Percentiles rank a stretch among this genome's conserved stretches.
These are phyloP conservation scores for Eucalyptus dawsonii DNA, from an alignment of 345 rosid genomes.

Conservation along the genomic window DNA sequence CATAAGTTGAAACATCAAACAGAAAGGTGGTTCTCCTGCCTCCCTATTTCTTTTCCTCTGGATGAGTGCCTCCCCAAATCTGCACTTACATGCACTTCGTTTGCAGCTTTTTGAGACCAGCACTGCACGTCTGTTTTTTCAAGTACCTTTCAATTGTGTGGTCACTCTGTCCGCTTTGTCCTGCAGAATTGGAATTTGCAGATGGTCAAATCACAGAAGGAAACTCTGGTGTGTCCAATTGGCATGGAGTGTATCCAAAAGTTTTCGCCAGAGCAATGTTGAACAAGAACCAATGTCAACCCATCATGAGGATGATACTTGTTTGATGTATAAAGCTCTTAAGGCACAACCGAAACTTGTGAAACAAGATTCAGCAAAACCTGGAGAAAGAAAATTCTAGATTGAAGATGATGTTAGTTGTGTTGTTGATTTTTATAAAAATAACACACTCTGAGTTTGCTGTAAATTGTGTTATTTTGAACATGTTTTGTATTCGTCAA, in stretches of 20 bases:
- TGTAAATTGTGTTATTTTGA: fast-evolving
- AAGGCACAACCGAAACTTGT: background rate
- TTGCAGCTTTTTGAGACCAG: background rate
- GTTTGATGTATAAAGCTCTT: background rate
- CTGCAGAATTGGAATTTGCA: too few species aligned
- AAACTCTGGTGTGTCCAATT: too few species aligned
- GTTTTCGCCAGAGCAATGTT: fast-evolving
- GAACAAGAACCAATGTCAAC: background rate
- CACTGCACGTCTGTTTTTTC: background rate
- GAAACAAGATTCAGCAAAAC: background rate
- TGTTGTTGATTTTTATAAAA: background rate
- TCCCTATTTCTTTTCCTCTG: background rate
- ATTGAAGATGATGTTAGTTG: too few species aligned
- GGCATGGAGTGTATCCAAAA: too few species aligned
- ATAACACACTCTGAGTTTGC: background rate
- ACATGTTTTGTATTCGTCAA: background rate
- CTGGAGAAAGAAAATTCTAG: fast-evolving
- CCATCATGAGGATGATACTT: background rate
- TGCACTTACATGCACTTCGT: background rate
- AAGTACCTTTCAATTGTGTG: background rate
- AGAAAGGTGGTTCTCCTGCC: background rate
- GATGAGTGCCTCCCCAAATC: background rate
- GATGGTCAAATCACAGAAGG: background rate
- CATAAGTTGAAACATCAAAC: too few species aligned
- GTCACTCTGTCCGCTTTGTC: background rate